phyloP scores from a whole-genome alignment of 257 asterid genomes.

The Nicotiana knightiana region DNA sequence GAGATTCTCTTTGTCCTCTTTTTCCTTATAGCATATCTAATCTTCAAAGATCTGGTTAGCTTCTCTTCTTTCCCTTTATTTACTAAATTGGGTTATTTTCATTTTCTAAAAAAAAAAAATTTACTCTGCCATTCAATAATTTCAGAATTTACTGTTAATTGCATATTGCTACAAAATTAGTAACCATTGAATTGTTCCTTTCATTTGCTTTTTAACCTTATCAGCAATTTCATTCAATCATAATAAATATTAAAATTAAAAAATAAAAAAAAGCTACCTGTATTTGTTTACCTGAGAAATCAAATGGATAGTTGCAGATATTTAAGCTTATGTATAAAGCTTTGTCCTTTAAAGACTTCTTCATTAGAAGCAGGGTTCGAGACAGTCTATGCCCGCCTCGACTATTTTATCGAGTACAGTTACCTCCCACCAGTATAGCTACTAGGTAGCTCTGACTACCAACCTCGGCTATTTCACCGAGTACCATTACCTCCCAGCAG shows the following conservation, averaged over 20 bases:
- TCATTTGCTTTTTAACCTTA: not conserved
- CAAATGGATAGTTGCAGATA: not conserved
- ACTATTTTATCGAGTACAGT: not conserved
- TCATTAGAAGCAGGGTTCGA: not conserved
- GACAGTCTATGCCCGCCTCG: too few species aligned
- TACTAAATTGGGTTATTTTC: not conserved
- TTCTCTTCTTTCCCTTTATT: not conserved
- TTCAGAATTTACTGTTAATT: not conserved
- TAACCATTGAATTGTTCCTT: not conserved
- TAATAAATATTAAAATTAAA: not conserved
- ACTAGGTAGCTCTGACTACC: not conserved
- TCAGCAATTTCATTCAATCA: not conserved
- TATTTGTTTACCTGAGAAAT: not conserved
- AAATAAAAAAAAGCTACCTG: too few species aligned
- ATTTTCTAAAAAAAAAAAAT: not conserved
- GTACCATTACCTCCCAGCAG: not conserved
- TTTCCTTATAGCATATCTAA: conserved; percentile 56
- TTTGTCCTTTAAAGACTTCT: too few species aligned
- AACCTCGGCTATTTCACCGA: too few species aligned
- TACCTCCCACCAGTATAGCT: not conserved
- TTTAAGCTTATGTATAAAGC: not conserved
- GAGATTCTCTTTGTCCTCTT: conserved; percentile 86
- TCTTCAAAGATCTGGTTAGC: conserved; percentile 85
- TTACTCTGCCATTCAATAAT: not conserved
- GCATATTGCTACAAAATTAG: not conserved